Base-by-base conservation (phyloP, 345 rosid species). In the Trapa incisa region DNA sequence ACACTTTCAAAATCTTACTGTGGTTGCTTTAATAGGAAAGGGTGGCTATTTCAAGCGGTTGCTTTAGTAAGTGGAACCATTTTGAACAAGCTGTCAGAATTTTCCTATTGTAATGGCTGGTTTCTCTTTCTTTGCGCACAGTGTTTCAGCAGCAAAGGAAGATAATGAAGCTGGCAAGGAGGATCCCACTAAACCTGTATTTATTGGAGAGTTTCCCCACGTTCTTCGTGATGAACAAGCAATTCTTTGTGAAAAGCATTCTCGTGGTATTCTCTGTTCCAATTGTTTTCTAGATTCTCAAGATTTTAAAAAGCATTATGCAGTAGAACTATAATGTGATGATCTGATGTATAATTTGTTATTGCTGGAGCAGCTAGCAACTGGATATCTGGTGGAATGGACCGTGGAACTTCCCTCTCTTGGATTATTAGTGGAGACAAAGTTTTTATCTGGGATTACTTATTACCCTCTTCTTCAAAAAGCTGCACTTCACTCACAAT, bases 201-300 rank as follows among this genome's bases (percentile, higher is more conserved):
- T 86, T 80, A 84, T 91, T 74, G 92, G 85, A 66, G 97, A 91
- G 75, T 90, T 88, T 72, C 97, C 97, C 32, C 90, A 82, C 63
- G 77, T 68, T 12, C 82, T 90, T 52, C 92, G 91, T 61, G 92
- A 86, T 77, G 94, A 90, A 71, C 92, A 81, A 72, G 70, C 75
- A 54, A 73, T 71, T 65, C 68, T 87, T 72, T 73, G 74, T 15
- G 83, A 65, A 72, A 81, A 75, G 72, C 82, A 48, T 65, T 61
- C 73, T 80, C 82, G 75, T 74, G 97, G 98, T 89, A 89, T 81
- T 50, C 43, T 43, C 58, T 36, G 45, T 5, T 16, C 50, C 36
- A 15, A 3, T 22, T 45, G 41, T 68, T 71, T 66, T n/a, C 12
- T 14, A 57, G 33, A 35, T 58, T 17, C 61, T 10, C 66, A 41